Evolutionary conservation across 257 asterid genomes (phyloP).

Genomic region (Jasminum sambac): DNA sequence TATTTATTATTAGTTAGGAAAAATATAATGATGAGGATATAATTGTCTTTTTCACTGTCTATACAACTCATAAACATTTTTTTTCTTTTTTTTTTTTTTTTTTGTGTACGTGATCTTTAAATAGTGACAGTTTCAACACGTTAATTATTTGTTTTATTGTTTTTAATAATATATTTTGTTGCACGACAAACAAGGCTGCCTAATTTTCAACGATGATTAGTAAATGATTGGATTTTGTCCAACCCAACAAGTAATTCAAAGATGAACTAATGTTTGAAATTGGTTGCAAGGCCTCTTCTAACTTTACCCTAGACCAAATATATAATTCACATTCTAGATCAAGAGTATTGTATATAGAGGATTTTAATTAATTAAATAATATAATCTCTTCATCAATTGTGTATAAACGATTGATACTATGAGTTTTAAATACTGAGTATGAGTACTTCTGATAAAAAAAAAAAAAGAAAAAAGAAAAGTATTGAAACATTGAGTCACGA

Average conservation of each 20-base stretch:
- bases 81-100: no score
- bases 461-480: no score
- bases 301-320: no score
- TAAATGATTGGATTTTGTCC: conserved; percentile 23
- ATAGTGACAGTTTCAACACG: conserved; percentile 7
- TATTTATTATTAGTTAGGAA: not conserved
- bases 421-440: no score
- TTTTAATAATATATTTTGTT: not conserved
- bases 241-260: conserved; percentile 10
- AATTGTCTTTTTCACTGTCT: not conserved
- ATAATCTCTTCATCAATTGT: no score
- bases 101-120: no score
- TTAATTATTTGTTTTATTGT: not conserved
- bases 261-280: not conserved
- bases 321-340: no score
- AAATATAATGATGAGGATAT: conserved; percentile 29
- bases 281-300: not conserved
- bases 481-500: no score
- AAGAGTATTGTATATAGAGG: no score
- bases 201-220: conserved; percentile 20
- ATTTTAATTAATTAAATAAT: no score
- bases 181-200: not conserved
- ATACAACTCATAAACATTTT: not conserved
- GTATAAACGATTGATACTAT: no score
- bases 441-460: no score